Conservation (phyloP, 2,329 filamentous ascomycete species). For the Hirsutella rhossiliensis region DNA sequence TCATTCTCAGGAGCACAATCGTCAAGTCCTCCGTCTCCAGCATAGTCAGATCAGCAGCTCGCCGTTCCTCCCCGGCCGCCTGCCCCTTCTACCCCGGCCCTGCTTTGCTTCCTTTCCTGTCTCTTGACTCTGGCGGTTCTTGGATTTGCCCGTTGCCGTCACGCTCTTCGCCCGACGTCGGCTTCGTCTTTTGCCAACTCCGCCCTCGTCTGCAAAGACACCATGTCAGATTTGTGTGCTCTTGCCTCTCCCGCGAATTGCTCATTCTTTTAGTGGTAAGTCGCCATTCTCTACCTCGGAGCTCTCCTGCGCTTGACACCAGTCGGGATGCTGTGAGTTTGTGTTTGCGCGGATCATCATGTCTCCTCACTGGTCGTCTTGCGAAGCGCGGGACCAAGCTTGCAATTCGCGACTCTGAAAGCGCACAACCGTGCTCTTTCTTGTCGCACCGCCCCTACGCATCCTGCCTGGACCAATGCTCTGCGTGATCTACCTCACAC, state of each 20-base stretch:
- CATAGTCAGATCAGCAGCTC: no score
- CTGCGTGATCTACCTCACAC: no score
- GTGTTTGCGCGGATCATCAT: background rate
- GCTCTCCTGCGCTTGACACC: background rate
- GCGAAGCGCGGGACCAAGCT: background rate
- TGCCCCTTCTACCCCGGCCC: no score
- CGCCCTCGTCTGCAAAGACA: constrained; percentile 18
- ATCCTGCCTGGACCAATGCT: no score
- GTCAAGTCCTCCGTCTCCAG: no score
- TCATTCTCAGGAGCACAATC: no score
- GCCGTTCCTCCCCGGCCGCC: no score
- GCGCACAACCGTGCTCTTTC: no score
- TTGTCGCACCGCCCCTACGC: no score
- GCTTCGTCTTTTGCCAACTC: constrained; percentile 8
- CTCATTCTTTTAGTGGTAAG: constrained; percentile 29
- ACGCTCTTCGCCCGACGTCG: background rate
- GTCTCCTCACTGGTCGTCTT: background rate
- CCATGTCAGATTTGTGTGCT: constrained; percentile 28
- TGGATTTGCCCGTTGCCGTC: background rate
- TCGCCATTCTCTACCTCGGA: constrained; percentile 1
- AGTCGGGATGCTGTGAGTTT: background rate
- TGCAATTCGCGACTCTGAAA: no score
- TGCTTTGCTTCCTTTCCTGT: background rate
- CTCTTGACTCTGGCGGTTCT: background rate
- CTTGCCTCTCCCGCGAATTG: constrained; percentile 16